Percentiles rank a stretch among this genome's conserved stretches.
These are phyloP conservation scores for Cordyceps javanica DNA, from an alignment of 2,329 filamentous ascomycete species.

Conservation along the genomic window DNA sequence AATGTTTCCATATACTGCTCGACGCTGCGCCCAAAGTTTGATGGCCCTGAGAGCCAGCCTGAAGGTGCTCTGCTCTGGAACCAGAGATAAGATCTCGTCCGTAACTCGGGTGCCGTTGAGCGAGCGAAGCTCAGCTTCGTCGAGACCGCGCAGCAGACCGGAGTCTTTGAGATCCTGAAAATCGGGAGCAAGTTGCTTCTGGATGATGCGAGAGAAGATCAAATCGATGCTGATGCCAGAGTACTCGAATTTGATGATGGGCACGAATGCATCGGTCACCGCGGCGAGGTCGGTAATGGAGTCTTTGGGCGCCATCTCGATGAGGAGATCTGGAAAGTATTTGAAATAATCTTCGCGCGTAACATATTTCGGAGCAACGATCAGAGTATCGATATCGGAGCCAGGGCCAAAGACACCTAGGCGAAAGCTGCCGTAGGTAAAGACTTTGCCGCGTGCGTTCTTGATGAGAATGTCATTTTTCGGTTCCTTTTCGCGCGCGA, in stretches of 20 bases:
- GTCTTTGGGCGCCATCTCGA: conserved; percentile 68
- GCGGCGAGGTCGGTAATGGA: conserved; percentile 78
- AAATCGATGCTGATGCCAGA: conserved; percentile 90
- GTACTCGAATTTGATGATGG: conserved; percentile 95
- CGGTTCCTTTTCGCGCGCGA: conserved; percentile 64
- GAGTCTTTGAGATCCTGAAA: conserved; percentile 74
- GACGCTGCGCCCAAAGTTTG: conserved; percentile 91
- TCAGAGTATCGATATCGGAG: conserved; percentile 95
- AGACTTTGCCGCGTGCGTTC: conserved; percentile 83
- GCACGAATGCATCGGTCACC: conserved; percentile 87
- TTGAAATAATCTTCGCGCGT: conserved; percentile 87
- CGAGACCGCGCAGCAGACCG: conserved; percentile 74
- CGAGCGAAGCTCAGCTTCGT: conserved; percentile 80
- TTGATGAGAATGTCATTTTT: conserved; percentile 73
- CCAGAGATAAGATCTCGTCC: conserved; percentile 81
- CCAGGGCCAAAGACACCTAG: conserved; percentile 91
- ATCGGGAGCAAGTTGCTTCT: conserved; percentile 62
- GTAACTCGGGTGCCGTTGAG: conserved; percentile 93
- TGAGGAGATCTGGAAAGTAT: conserved; percentile 73
- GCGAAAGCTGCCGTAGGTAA: conserved; percentile 93
- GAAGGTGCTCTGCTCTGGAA: conserved; percentile 87
- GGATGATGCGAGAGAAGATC: conserved; percentile 72
- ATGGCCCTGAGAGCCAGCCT: conserved; percentile 82
- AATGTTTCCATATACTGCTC: conserved; percentile 92
- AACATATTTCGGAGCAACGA: conserved; percentile 87